Evolutionary conservation across 768 basidiomycete genomes (phyloP).

Genomic region (Suillus variegatus): DNA sequence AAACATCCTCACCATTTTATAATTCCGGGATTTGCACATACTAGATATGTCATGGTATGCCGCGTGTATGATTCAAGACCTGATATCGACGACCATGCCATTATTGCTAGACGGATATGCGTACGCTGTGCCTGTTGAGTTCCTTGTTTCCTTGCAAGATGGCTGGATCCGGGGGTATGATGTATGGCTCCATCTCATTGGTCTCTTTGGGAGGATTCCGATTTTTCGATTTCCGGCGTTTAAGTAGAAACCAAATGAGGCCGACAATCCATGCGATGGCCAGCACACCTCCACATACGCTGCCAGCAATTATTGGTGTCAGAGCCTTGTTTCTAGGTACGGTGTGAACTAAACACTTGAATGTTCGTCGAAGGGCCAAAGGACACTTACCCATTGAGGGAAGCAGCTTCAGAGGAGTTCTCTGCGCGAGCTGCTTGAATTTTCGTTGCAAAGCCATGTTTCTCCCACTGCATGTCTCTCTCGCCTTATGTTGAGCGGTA

Average conservation of each 20-base stretch:
- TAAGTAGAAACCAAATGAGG: slow-evolving; percentile 57
- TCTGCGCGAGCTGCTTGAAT: slow-evolving; percentile 18
- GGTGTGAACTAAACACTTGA: background rate
- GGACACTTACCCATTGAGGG: slow-evolving; percentile 38
- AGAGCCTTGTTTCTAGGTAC: slow-evolving; percentile 47
- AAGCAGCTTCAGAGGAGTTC: slow-evolving; percentile 41
- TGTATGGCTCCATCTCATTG: slow-evolving; percentile 44
- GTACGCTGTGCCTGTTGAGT: slow-evolving; percentile 39
- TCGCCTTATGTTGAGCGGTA: background rate
- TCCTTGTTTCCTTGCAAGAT: slow-evolving; percentile 50
- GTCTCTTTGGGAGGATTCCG: slow-evolving; percentile 42
- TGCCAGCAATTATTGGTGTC: slow-evolving; percentile 64
- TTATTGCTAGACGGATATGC: slow-evolving; percentile 10
- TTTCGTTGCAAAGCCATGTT: background rate
- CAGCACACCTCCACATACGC: slow-evolving; percentile 54
- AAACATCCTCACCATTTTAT: background rate
- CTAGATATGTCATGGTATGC: background rate
- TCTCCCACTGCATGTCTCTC: slow-evolving; percentile 1
- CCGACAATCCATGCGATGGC: slow-evolving; percentile 49
- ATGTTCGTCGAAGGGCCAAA: background rate
- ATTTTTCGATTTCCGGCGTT: slow-evolving; percentile 49
- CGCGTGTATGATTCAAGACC: background rate
- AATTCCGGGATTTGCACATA: background rate
- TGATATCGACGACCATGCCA: background rate
- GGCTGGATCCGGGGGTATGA: slow-evolving; percentile 71